Base-by-base conservation (phyloP, 495 filamentous ascomycete genomes). In the Bathelium albidoporum region DNA sequence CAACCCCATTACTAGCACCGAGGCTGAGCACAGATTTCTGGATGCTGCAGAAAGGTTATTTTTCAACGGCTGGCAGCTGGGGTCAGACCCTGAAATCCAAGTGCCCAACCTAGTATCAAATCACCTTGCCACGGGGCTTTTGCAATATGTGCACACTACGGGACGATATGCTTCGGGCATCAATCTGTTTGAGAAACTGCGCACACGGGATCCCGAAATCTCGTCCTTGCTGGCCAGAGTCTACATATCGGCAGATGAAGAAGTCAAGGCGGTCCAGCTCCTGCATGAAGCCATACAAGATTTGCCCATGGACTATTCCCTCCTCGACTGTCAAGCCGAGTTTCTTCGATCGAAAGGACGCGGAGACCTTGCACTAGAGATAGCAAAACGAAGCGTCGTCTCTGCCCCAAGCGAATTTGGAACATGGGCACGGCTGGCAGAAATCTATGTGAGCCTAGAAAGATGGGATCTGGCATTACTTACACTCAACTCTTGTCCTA, bases 81-180 rank as follows among this genome's bases (percentile, higher is more conserved):
- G 94, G 59, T 97, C 95, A 14, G 94, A 99, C 71, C 91, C 94
- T 1, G 88, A 97, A 69, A 95, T 96, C 0, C 94, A 99, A 76
- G 95, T 97, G 1, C 94, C 94, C 1, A 97, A 96, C 69, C 86
- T 90, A 36, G 94, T 97, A 49, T 93, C 89, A n/a, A 99, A 99
- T 71, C 89, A 98, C 72, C 82, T 97, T 32, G 91, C 91, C 1
- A 82, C 89, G 32, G 95, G 94, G 18, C 84, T 99, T 1, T 81
- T 99, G n/a, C 89, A 89, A 70, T 99, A 99, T 70, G 96, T 99
- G 68, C 86, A 91, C 60, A 97, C 94, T 0, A 97, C 95, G 9
- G 95, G 94, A 11, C 85, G 94, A 34, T 97, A 93, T 70, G 84
- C 95, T 26, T 97, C 94, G 0, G 94, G 93, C 11, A 96, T 97